phyloP scores from a whole-genome alignment of 768 basidiomycete species.

The Chiua virens region DNA sequence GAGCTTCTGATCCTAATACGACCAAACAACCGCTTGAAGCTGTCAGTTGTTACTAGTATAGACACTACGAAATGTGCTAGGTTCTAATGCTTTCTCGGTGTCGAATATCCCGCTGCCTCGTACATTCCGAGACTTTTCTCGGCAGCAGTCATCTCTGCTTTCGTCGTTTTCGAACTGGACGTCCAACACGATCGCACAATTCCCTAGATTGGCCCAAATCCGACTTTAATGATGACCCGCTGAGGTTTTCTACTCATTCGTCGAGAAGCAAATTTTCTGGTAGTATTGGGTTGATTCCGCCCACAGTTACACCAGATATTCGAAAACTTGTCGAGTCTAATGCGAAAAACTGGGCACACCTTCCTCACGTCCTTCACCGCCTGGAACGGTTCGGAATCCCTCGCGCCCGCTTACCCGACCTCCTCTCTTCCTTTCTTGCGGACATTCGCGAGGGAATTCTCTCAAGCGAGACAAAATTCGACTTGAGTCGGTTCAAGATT shows the following conservation, averaged over 20 bases:
- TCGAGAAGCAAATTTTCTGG: slow-evolving; percentile 1
- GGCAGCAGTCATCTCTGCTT: slow-evolving; percentile 19
- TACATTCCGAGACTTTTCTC: slow-evolving; percentile 17
- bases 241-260: background rate
- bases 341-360: slow-evolving; percentile 40
- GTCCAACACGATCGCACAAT: background rate
- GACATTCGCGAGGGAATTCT: slow-evolving; percentile 39
- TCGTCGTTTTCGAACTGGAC: slow-evolving; percentile 16
- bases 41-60: background rate
- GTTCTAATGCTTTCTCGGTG: slow-evolving; percentile 24
- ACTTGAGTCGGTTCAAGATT: slow-evolving; percentile 44
- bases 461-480: slow-evolving; percentile 31
- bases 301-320: slow-evolving; percentile 10
- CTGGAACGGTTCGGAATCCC: slow-evolving; percentile 53
- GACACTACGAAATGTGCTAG: slow-evolving; percentile 1
- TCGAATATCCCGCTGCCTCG: slow-evolving; percentile 11
- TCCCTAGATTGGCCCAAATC: slow-evolving; percentile 5
- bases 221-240: background rate
- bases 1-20: slow-evolving; percentile 29
- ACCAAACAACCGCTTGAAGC: slow-evolving; percentile 26
- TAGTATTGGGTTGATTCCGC: background rate
- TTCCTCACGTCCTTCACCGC: slow-evolving; percentile 35
- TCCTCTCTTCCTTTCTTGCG: slow-evolving; percentile 44
- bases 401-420: slow-evolving; percentile 32
- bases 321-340: slow-evolving; percentile 34